Evolutionary conservation across 2,329 filamentous ascomycete species (phyloP), one percentile per base, ranked within the genome.

Genomic region (Alternaria triticimaculans): DNA sequence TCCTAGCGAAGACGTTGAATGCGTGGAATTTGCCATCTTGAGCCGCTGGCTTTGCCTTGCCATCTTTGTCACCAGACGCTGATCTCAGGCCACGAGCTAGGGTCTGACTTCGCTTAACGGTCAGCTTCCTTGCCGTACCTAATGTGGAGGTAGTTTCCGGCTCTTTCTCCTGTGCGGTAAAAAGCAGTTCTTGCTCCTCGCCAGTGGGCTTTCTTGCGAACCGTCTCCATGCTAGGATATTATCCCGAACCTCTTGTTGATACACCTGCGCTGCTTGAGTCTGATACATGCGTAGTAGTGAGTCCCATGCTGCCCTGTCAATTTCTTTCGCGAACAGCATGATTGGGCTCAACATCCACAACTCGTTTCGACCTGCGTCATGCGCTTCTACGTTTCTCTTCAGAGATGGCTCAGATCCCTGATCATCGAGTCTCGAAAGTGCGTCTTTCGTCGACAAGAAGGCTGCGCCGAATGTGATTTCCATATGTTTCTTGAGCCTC

Each of bases 31-130:
- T 88, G 58, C 88, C 89, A 69, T 90, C 89, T 50, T 87, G 82
- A 26, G 63, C 63, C 9, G 82, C 80, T 74, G 89, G 91, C 53
- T 91, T 88, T 43, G 79, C 80, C 57, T 86, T 83, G 62, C 77
- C 82, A 56, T 83, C 81, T 57, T 87, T 88, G 50, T 93, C 91
- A 28, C 88, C 86, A 61, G 90, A 84, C 11, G 90, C 89, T 51
- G 89, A 89, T 37, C 92, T 88, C 55, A 95, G 83, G 51, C 87
- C 89, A 72, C 91, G 90, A 21, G 92, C 92, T 60, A 96, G 82
- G 3, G 93, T 97, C 80, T 97, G 94, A 68, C 93, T 96, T 76
- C 94, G 88, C 84, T 97, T 97, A 57, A 98, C 94, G 0, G 95
- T 98, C 65, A 98, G 82, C 80, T 97, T 97, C 66, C 94, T 88